Base-by-base conservation (phyloP, 2,329 filamentous ascomycete species). In the Pseudogymnoascus sp. region DNA sequence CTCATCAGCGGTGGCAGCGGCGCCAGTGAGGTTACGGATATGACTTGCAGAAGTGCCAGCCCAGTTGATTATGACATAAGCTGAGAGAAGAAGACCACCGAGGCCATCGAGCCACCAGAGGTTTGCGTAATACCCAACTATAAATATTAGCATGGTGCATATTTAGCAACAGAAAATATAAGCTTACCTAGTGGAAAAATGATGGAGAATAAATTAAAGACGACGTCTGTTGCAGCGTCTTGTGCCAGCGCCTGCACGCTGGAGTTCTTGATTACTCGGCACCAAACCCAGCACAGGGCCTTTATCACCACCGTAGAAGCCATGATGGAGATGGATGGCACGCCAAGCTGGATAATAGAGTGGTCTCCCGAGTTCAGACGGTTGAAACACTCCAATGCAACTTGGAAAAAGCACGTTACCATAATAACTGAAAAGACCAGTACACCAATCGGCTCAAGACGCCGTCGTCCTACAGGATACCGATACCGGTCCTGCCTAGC, bases 51-150 rank as follows among this genome's bases (percentile, higher is more conserved):
- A 84, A 0, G 86, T 88, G 53, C 79, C 78, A 1, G 82, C 82
- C 87, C 86, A 89, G 74, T 89, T 87, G 73, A 83, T 85, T 68
- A 89, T 88, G 72, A 89, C 87, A 75, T 82, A 88, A 4, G 88
- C 73, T 0, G 86, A 88, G 0, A 89, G 77, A 0, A 88, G 69
- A 0, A 82, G 80, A 3, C 86, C 87, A 62, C 86, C 87, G 0
- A 82, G 76, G 5, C 79, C 77, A 70, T 89, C 87, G 13, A 89
- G 77, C 86, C 86, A 89, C 86, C 87, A 89, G 13, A 87, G 69
- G 23, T 82, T 71, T 3, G 81, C 77, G 59, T 82, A 77, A 67
- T 82, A 78, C 6, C 87, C 87, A 60, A 88, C 80, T 74, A 35
- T 11, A 29, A 35, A 7, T 21, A 29, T 64, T 42, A 68, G 60